Evolutionary conservation across 108 stramenopile genomes (phyloP), one percentile per base, ranked within the genome.

Genomic region (Cafeteria roenbergensis): DNA sequence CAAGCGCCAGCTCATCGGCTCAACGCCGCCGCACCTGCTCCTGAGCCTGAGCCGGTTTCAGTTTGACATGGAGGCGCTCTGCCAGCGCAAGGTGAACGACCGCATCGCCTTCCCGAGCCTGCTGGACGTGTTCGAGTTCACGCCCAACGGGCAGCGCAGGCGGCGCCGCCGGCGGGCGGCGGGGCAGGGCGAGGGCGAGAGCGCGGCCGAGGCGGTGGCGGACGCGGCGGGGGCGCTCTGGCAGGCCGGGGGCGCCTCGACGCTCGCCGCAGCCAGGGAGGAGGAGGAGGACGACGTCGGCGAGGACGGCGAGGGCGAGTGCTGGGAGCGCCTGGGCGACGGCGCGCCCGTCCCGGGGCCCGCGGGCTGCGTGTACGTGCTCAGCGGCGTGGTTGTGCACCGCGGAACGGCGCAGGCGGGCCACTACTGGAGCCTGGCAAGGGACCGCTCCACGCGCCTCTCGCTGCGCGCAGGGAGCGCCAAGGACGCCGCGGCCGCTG

Each of bases 41-140:
- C 29, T 85, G 17, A 82, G 83, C 63, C 75, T 85, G 36, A 85
- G 82, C 73, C 71, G 84, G 17, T 85, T 85, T 55, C 75, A 81
- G 64, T 81, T 83, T 29, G 73, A 80, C 62, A 51, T 82, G 30
- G 67, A 73, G 54, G 75, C 74, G 34, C 66, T 84, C 56, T 51
- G 54, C 34, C 71, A 66, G 55, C 58, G 68, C 12, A 84, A 84
- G 71, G 69, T 82, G 17, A 84, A 84, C 67, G 66, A 75, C 33
- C 64, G 66, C 24, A 78, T 77, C 38, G 75, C 69, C 51, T 84
- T 84, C 67, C 81, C 81, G 29, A 37, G 70, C 48, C 71, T 73
- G 30, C 63, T 84, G 22, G 75, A 84, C 72, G 70, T 84, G 68
- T n/a, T 34, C 24, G 81, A 79, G 29, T 84, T 68, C 74, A 80